phyloP scores from a whole-genome alignment of 495 filamentous ascomycete genomes.

The Penicillium subrubescens region DNA sequence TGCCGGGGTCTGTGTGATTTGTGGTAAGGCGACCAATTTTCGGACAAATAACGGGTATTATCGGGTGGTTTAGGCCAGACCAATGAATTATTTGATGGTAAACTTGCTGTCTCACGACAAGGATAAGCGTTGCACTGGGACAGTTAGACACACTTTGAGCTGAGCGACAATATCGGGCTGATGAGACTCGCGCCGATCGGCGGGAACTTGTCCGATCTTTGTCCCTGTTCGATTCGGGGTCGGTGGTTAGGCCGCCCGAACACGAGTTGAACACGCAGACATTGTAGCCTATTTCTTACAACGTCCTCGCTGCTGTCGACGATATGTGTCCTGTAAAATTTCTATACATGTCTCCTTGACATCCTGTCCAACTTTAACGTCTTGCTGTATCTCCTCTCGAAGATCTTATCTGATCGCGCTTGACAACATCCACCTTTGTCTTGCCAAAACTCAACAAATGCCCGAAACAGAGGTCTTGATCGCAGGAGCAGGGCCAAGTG shows the following conservation, averaged over 20 bases:
- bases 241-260: conserved; percentile 19
- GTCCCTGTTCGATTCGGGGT: conserved; percentile 11
- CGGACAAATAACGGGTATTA: background rate
- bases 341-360: background rate
- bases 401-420: background rate
- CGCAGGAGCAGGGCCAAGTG: conserved; percentile 44
- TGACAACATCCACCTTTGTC: background rate
- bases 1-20: conserved; percentile 9
- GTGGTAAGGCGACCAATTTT: background rate
- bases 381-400: background rate
- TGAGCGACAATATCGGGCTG: background rate
- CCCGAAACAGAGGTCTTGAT: conserved; percentile 40
- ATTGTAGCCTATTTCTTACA: background rate
- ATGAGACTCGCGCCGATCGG: conserved; percentile 16
- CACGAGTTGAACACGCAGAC: background rate
- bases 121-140: background rate
- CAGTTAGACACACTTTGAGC: background rate
- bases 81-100: background rate
- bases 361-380: background rate
- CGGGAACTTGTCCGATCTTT: conserved; percentile 9
- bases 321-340: background rate
- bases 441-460: conserved; percentile 3
- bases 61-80: background rate
- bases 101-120: background rate
- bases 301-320: background rate